phyloP scores from a whole-genome alignment of 1,284 basidiomycete species.

The Melampsora americana region DNA sequence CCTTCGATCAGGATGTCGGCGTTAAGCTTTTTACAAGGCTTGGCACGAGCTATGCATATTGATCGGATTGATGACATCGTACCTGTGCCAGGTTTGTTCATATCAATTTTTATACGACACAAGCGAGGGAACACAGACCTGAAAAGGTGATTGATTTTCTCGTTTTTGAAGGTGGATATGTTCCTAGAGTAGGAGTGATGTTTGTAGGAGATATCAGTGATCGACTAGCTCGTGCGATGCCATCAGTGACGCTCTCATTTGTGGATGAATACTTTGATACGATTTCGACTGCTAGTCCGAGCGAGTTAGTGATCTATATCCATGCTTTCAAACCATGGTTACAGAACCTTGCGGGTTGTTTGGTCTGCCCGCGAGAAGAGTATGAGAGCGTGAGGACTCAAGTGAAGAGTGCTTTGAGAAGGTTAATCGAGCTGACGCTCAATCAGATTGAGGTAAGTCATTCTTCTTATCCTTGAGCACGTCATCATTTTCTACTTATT shows the following conservation, averaged over 20 bases:
- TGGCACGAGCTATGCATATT: constrained; percentile 27
- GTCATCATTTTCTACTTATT: no score
- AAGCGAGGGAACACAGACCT: neutral
- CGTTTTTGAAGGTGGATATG: constrained; percentile 62
- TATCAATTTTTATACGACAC: neutral
- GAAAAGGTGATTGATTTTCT: neutral
- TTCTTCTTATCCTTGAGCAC: no score
- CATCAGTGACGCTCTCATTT: constrained; percentile 79
- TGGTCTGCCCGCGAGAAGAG: constrained; percentile 63
- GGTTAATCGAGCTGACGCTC: constrained; percentile 70
- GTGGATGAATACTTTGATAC: constrained; percentile 70
- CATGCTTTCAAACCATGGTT: constrained; percentile 83
- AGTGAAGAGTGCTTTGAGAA: constrained; percentile 71
- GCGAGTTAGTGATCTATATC: constrained; percentile 63
- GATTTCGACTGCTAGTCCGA: constrained; percentile 60
- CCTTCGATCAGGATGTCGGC: constrained; percentile 35
- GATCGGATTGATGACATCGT: constrained; percentile 36
- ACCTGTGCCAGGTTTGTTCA: constrained; percentile 24
- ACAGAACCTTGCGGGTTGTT: constrained; percentile 69
- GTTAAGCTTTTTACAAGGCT: constrained; percentile 38
- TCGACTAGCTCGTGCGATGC: constrained; percentile 67
- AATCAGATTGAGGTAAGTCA: constrained; percentile 64
- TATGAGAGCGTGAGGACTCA: constrained; percentile 50
- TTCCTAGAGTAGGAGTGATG: constrained; percentile 67
- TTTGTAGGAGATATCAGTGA: constrained; percentile 69